These are phyloP conservation scores for Somion occarium DNA, from an alignment of 1,284 basidiomycete species.

Conservation along the genomic window DNA sequence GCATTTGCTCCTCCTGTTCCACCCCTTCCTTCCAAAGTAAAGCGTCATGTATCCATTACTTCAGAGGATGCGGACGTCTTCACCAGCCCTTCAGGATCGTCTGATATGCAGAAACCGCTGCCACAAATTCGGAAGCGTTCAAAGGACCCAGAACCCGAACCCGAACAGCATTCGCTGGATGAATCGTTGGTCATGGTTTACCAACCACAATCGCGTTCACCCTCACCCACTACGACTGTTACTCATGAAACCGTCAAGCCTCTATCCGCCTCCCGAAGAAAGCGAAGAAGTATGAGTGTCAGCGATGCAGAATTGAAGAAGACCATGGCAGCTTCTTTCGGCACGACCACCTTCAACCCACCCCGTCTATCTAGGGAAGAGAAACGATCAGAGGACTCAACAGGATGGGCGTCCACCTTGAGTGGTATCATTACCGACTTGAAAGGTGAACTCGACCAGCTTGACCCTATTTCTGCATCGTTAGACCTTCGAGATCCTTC, in stretches of 20 bases:
- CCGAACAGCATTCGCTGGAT: constrained; percentile 40
- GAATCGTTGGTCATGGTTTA: constrained; percentile 48
- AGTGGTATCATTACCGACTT: constrained; percentile 65
- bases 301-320: constrained; percentile 61
- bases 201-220: constrained; percentile 37
- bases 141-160: constrained; percentile 26
- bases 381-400: constrained; percentile 24
- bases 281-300: constrained; percentile 72
- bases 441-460: constrained; percentile 59
- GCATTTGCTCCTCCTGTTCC: constrained; percentile 54
- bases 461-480: constrained; percentile 48
- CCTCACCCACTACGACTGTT: constrained; percentile 29
- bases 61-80: constrained; percentile 50
- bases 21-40: constrained; percentile 52
- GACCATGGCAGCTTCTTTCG: constrained; percentile 32
- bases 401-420: constrained; percentile 44
- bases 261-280: constrained; percentile 33
- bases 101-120: constrained; percentile 48
- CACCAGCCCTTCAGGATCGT: constrained; percentile 27
- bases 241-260: constrained; percentile 12
- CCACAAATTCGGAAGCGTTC: constrained; percentile 42
- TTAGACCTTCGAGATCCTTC: constrained; percentile 64
- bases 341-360: constrained; percentile 30
- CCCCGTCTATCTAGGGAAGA: constrained; percentile 23
- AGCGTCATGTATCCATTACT: constrained; percentile 30